Conservation (phyloP, 2,329 filamentous ascomycete genomes). For the Oidium heveae region DNA sequence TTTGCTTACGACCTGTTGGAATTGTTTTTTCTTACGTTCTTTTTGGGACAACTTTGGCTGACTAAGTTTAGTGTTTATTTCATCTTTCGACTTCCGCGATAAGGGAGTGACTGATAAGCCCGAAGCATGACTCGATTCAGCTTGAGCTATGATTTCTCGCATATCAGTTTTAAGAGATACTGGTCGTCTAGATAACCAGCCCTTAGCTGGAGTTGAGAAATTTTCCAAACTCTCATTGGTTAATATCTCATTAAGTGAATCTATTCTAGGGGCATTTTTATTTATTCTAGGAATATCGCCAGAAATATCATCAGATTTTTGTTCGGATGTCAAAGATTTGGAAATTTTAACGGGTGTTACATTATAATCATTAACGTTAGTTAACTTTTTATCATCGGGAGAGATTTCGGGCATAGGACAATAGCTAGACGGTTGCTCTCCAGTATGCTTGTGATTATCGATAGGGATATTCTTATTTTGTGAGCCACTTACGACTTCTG, state of each 20-base stretch:
- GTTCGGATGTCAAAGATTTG: not conserved
- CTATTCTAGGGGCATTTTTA: not conserved
- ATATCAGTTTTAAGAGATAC: constrained; percentile 21
- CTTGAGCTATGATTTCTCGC: constrained; percentile 63
- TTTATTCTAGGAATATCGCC: not conserved
- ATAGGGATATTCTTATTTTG: constrained; percentile 18
- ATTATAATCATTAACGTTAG: not conserved
- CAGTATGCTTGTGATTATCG: constrained; percentile 19
- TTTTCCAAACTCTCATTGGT: not conserved
- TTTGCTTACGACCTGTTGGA: constrained; percentile 19
- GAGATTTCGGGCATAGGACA: not conserved
- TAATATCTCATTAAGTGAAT: constrained; percentile 1
- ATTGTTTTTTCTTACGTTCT: constrained; percentile 64
- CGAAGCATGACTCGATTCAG: constrained; percentile 23
- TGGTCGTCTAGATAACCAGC: constrained; percentile 12
- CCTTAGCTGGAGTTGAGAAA: constrained; percentile 6
- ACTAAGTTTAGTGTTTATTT: constrained; percentile 15
- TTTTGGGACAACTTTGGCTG: constrained; percentile 60
- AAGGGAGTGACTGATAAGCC: constrained; percentile 27
- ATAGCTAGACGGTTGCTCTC: constrained; percentile 13
- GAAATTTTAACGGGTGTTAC: not conserved
- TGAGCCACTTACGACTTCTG: constrained; percentile 24
- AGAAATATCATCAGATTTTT: not conserved
- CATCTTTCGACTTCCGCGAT: constrained; percentile 19
- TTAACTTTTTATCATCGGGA: not conserved